Evolutionary conservation across 192 early-diverging fungal genomes (phyloP).

Genomic region (Dissophora ornata): DNA sequence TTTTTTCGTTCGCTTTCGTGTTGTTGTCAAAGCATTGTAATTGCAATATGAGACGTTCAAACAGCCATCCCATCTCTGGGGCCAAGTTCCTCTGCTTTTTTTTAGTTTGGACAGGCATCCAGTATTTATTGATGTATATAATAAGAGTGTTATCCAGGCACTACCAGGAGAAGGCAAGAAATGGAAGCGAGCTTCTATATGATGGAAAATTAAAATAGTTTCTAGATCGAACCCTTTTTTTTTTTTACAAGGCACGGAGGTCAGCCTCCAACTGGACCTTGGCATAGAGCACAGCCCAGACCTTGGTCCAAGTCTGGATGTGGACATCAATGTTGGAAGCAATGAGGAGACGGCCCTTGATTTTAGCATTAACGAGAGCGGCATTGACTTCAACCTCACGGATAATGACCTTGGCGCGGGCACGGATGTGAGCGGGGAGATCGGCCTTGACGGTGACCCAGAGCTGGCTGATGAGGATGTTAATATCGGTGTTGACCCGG

Average conservation of each 20-base stretch:
- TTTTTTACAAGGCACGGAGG: slow-evolving; percentile 34
- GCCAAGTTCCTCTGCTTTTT: too few species aligned
- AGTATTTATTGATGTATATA: too few species aligned
- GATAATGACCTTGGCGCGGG: slow-evolving; percentile 28
- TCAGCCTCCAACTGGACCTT: slow-evolving; percentile 16
- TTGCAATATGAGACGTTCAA: too few species aligned
- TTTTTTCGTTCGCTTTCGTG: too few species aligned
- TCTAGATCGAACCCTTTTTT: too few species aligned
- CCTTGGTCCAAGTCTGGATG: slow-evolving; percentile 20
- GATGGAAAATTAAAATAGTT: too few species aligned
- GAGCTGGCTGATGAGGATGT: slow-evolving; percentile 9
- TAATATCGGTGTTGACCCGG: slow-evolving; percentile 11
- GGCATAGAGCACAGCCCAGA: slow-evolving; percentile 29
- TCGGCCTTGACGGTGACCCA: slow-evolving; percentile 15
- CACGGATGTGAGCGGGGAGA: slow-evolving; percentile 23
- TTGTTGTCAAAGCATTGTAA: too few species aligned
- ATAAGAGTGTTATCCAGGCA: too few species aligned
- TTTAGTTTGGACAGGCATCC: too few species aligned
- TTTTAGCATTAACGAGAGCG: slow-evolving; percentile 14
- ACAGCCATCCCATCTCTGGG: too few species aligned
- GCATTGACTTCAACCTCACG: slow-evolving; percentile 6
- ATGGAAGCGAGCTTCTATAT: too few species aligned
- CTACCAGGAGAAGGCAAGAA: too few species aligned
- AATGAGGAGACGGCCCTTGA: slow-evolving; percentile 17
- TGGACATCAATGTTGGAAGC: slow-evolving; percentile 30